Base-by-base conservation (phyloP, 441 rosid genomes). In the Adansonia gregorii region DNA sequence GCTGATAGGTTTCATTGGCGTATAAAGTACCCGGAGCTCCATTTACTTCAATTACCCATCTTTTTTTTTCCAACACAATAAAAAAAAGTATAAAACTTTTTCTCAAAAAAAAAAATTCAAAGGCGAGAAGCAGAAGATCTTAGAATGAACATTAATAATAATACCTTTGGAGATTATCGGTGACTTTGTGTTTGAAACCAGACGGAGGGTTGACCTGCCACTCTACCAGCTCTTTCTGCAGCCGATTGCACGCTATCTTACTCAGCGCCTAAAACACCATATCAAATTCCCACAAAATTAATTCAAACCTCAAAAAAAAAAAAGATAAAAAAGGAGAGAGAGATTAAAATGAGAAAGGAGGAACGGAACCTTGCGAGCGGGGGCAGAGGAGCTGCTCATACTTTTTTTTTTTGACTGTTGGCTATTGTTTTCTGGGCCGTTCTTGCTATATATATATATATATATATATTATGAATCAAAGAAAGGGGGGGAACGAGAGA, bases 1-100 rank as follows among this genome's bases (percentile, higher is more conserved):
- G 98, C 72, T 96, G 99, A 83, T 91, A 94, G 60, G 90, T 93
- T 80, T 96, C 99, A 71, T 92, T 93, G 45, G 94, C 89, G 72
- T 96, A 96, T 17, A 96, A 87, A 73, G 99, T 96, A 51, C 96
- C 99, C 6, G 94, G 86, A 75, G 94, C 98, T 87, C 99, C 99
- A 85, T 82, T 88, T 45, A 93, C 96, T 89, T 94, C 98, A 82
- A 96, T 92, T 70, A 90, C 86, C 99, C 99, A 96, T 85, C 99
- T 58, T 51, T 46, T 56, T 15, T 39, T 6, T 22, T 31, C 3
- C 17, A 14, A 51, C 10, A 45, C 7, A 52, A 19, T 56, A 17
- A 49, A 11, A 7, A 2, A 12, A 27, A 10, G 11, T 11, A 7
- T 8, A 1, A 5, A 63, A 0, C 6, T 14, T 10, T 12, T 12